Base-by-base conservation (phyloP, 2,329 filamentous ascomycete species). In the Madurella mycetomatis region DNA sequence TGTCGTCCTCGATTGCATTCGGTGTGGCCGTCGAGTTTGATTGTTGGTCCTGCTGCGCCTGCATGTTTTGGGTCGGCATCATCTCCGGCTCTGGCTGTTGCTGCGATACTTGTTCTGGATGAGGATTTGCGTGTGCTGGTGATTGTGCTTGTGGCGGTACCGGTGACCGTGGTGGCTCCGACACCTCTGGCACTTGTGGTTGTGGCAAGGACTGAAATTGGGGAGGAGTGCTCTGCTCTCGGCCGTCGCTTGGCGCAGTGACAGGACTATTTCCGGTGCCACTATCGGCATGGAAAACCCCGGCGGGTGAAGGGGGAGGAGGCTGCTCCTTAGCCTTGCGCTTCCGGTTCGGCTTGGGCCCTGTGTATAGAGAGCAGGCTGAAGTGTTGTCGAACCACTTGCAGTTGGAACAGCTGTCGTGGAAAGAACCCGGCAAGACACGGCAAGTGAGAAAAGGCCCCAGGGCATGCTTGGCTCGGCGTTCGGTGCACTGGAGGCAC, bases 371-470 rank as follows among this genome's bases (percentile, higher is more conserved):
- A 12, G 63, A 65, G 54, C 64, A 66, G 3, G 44, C 45, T 1
- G 59, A 59, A 1, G 64, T 65, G 47, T 64, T 64, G 52, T 66
- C 64, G 37, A 66, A 66, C 64, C 64, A 66, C 57, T 66, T 66
- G 58, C 64, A 66, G 52, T 66, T 66, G 15, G 62, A 64, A 46
- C 64, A 66, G 47, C 63, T 64, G 47, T 64, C 60, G 41, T 64
- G 62, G 34, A 60, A 66, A 5, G 41, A 54, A 2, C 61, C 63
- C 4, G 53, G 54, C n/a, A 66, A 47, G 5, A 59, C 47, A 1
- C 63, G 60, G 42, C 64, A 66, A 16, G 48, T 57, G 18, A 64
- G 32, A 17, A 66, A 66, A 1, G 64, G 64, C 0, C 64, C 64
- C 16, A 66, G 58, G n/a, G 64, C 60, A 30, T 61, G 53, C 45